Conservation (phyloP, 2,329 filamentous ascomycete genomes). For the Neofusicoccum laricinum region DNA sequence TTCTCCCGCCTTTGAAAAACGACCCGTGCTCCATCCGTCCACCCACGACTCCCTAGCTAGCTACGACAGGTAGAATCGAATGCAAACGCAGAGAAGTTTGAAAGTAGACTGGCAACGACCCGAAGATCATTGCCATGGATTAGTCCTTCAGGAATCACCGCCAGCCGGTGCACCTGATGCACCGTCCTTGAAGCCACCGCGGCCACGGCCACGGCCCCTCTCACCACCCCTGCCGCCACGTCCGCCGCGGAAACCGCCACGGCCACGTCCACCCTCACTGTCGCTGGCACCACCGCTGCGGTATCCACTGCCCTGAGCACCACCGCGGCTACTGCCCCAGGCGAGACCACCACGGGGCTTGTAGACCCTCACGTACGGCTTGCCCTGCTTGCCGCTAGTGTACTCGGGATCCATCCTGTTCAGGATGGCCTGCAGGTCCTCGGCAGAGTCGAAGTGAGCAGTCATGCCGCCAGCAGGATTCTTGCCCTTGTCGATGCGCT, state of each 20-base stretch:
- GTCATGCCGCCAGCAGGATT: constrained; percentile 65
- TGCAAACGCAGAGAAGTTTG: constrained; percentile 7
- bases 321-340: constrained; percentile 62
- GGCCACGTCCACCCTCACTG: constrained; percentile 66
- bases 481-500: constrained; percentile 65
- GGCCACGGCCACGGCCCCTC: constrained; percentile 25
- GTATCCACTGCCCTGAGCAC: constrained; percentile 69
- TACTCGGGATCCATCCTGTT: constrained; percentile 70
- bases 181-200: constrained; percentile 23
- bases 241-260: constrained; percentile 40
- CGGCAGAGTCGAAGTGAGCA: constrained; percentile 74
- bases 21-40: constrained; percentile 5
- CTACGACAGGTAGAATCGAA: constrained; percentile 13
- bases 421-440: constrained; percentile 79
- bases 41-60: constrained; percentile 14
- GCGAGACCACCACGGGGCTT: constrained; percentile 55
- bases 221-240: constrained; percentile 50
- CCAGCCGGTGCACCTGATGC: background rate
- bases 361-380: constrained; percentile 81
- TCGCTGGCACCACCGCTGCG: constrained; percentile 79
- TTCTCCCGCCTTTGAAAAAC: background rate
- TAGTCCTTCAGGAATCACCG: constrained; percentile 8
- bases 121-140: background rate
- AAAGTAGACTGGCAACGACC: background rate
- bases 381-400: constrained; percentile 72